These are phyloP conservation scores for Nadsonia starkeyi-henricii DNA, from an alignment of 1,139 yeast genomes.

Conservation along the genomic window DNA sequence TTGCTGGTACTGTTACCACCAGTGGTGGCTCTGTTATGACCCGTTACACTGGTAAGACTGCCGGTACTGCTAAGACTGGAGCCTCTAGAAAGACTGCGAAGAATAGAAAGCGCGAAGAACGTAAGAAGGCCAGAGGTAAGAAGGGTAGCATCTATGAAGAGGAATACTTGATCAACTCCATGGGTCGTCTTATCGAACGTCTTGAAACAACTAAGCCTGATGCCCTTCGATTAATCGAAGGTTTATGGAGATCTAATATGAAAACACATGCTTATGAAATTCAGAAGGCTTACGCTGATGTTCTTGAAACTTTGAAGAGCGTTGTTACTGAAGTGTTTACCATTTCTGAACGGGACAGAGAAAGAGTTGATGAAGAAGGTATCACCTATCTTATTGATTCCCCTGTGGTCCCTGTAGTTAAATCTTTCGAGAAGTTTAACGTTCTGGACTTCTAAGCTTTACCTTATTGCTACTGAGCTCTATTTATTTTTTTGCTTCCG, in stretches of 20 bases:
- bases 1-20: constrained; percentile 89
- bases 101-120: constrained; percentile 85
- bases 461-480: neutral
- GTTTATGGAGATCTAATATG: constrained; percentile 56
- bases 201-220: constrained; percentile 63
- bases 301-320: constrained; percentile 40
- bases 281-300: constrained; percentile 52
- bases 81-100: constrained; percentile 86
- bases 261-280: constrained; percentile 72
- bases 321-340: constrained; percentile 62
- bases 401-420: constrained; percentile 14
- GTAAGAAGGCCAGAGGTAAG: constrained; percentile 92
- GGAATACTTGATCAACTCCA: constrained; percentile 78
- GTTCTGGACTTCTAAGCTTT: neutral
- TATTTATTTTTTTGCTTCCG: neutral
- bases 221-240: constrained; percentile 59
- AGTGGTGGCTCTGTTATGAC: constrained; percentile 90
- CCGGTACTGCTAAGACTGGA: constrained; percentile 93
- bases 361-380: constrained; percentile 81
- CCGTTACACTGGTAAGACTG: constrained; percentile 87
- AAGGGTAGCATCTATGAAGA: constrained; percentile 96
- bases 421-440: constrained; percentile 8
- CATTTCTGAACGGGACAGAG: constrained; percentile 67
- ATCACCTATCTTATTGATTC: constrained; percentile 37
- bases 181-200: constrained; percentile 78